These are phyloP conservation scores for Fomitopsis serialis DNA, from an alignment of 768 basidiomycete species.

Conservation along the genomic window DNA sequence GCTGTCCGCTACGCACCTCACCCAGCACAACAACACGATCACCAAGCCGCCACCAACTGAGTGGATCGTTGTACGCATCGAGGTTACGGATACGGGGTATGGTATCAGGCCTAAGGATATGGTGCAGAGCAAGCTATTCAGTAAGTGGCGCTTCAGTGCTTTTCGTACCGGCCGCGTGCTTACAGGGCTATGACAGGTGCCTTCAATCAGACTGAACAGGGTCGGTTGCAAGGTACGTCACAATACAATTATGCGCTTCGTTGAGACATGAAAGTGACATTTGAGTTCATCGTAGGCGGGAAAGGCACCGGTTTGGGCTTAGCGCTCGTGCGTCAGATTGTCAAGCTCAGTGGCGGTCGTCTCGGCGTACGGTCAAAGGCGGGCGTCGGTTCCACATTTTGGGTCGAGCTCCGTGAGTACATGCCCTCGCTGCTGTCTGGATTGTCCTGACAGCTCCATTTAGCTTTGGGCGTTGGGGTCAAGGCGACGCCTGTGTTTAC, in stretches of 20 bases:
- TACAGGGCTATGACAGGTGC: conserved; percentile 40
- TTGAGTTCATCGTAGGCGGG: conserved; percentile 26
- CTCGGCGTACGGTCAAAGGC: conserved; percentile 37
- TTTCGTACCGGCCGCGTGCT: background rate
- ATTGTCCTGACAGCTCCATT: conserved; percentile 2
- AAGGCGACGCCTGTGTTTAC: conserved; percentile 33
- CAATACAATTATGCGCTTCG: too few relatives aligned
- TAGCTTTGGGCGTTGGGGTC: conserved; percentile 65
- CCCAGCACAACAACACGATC: conserved; percentile 45
- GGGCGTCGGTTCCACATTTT: conserved; percentile 77
- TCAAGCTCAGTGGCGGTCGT: conserved; percentile 44
- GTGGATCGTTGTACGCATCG: conserved; percentile 76
- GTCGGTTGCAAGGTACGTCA: conserved; percentile 53
- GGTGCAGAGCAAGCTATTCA: conserved; percentile 64
- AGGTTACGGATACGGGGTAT: conserved; percentile 72
- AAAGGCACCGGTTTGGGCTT: conserved; percentile 52
- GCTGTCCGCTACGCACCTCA: conserved; percentile 31
- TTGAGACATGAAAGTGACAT: too few relatives aligned
- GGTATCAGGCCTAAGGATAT: conserved; percentile 66
- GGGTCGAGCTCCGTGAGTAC: conserved; percentile 68
- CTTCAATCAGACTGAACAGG: conserved; percentile 76
- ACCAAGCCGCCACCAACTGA: conserved; percentile 41
- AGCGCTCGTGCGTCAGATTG: conserved; percentile 48
- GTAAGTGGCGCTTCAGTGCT: conserved; percentile 32
- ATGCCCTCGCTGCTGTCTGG: background rate